Evolutionary conservation across 495 filamentous ascomycete genomes (phyloP), one percentile per base, ranked within the genome.

Genomic region (Neurospora intermedia): DNA sequence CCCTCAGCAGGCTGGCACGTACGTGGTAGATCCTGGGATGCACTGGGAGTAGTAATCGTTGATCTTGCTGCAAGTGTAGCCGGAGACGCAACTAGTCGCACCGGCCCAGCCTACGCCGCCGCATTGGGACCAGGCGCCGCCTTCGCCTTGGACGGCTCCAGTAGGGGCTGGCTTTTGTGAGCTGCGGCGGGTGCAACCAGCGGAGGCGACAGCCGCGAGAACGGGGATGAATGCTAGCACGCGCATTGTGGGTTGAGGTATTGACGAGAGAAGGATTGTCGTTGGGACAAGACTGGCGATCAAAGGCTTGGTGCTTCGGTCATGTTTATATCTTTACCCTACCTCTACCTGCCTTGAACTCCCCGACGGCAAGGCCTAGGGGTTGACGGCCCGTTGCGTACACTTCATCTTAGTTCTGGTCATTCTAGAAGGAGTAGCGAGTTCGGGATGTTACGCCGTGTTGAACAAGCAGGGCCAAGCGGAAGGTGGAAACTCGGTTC

Each of bases 41-140:
- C 54, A 66, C 2, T 66, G 54, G 7, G 15, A 66, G 15, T 66
- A 66, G 54, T 66, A 66, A 35, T 66, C 54, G 54, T 66, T 66
- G 15, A 66, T 27, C 54, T 66, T 74, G 1, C 59, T 78, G 70
- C 76, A 78, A 23, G 40, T 35, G 38, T 76, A 75, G 35, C 76
- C 76, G 13, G 73, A 54, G 15, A 54, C 39, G 69, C 76, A 78
- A 4, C n/a, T 46, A 9, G 45, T 70, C 18, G 75, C 70, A 15
- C 73, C 76, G 4, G 59, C 11, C 11, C 23, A 74, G 42, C 69
- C 71, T 3, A 69, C 31, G 11, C 76, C 76, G 54, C 76, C 76
- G 71, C 76, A 78, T 27, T 78, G 76, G 20, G 76, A 66, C 6
- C 72, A 45, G 23, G 79, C 77, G 3, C 74, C 75, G 43, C 80